Evolutionary conservation across 1,139 yeast genomes (phyloP).

Genomic region (Zygosaccharomyces sapae): DNA sequence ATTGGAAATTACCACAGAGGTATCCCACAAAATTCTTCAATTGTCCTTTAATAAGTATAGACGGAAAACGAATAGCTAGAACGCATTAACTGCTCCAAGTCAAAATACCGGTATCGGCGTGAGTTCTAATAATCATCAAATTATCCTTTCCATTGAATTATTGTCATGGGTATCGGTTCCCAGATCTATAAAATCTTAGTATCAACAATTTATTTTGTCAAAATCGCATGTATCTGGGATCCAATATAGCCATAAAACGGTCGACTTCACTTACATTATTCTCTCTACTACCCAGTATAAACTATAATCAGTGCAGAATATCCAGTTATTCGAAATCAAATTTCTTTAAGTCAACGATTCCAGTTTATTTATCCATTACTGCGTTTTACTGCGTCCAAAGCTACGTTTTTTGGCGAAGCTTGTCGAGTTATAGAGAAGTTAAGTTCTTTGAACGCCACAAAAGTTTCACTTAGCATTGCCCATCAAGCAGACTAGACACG

Average conservation of each 20-base stretch:
- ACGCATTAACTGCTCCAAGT: neutral
- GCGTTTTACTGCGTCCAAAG: slow-evolving; percentile 52
- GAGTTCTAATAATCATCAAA: slow-evolving; percentile 42
- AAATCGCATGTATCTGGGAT: neutral
- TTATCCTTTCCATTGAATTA: slow-evolving; percentile 47
- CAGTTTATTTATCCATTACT: slow-evolving; percentile 39
- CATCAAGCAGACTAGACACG: slow-evolving; percentile 47
- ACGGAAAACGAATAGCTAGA: neutral
- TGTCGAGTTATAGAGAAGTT: slow-evolving; percentile 46
- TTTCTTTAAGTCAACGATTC: slow-evolving; percentile 46
- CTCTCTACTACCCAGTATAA: slow-evolving; percentile 22
- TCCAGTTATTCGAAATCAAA: slow-evolving; percentile 46
- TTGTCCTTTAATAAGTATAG: neutral
- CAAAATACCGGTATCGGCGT: slow-evolving; percentile 25
- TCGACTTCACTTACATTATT: neutral
- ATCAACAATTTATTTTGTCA: slow-evolving; percentile 22
- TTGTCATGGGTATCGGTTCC: slow-evolving; percentile 65
- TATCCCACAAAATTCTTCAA: neutral
- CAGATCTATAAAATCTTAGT: slow-evolving; percentile 57
- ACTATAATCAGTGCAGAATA: slow-evolving; percentile 37
- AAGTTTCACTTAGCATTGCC: slow-evolving; percentile 57
- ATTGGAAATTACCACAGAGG: neutral
- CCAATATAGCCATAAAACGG: neutral
- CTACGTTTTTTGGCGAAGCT: slow-evolving; percentile 54
- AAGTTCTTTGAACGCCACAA: slow-evolving; percentile 39